Conservation (phyloP, 805 yeast genomes). For the Saccharomycopsis javanensis region DNA sequence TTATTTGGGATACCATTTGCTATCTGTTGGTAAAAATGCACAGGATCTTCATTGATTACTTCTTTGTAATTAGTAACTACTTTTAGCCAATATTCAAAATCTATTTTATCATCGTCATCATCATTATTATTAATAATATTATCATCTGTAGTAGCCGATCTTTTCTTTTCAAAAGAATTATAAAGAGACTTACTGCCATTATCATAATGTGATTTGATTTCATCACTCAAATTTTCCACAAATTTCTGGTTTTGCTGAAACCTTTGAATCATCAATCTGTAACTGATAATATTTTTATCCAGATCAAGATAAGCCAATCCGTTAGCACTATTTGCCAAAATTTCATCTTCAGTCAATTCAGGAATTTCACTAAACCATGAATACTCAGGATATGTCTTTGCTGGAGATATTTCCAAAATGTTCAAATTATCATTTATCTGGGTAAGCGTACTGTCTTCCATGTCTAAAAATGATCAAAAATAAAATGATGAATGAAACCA, state of each 20-base stretch:
- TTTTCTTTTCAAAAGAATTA: slow-evolving; percentile 20
- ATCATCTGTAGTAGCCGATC: slow-evolving; percentile 1
- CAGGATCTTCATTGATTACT: slow-evolving; percentile 54
- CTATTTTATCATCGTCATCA: slow-evolving; percentile 29
- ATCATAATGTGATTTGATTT: slow-evolving; percentile 38
- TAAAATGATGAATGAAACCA: neutral
- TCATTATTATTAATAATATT: slow-evolving; percentile 4
- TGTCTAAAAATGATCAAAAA: neutral
- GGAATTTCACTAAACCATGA: neutral
- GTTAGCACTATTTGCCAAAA: neutral
- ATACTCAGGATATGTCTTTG: neutral
- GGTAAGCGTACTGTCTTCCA: neutral
- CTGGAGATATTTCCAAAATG: neutral
- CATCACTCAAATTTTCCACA: slow-evolving; percentile 42
- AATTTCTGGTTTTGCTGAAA: slow-evolving; percentile 46
- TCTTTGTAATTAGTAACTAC: slow-evolving; percentile 69
- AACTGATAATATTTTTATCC: slow-evolving; percentile 22
- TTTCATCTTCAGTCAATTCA: neutral
- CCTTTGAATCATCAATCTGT: slow-evolving; percentile 53
- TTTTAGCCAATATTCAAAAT: slow-evolving; percentile 83
- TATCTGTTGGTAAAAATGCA: slow-evolving; percentile 49
- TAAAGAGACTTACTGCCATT: slow-evolving; percentile 30
- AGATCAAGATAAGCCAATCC: neutral
- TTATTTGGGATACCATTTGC: slow-evolving; percentile 76
- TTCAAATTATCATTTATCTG: neutral